Evolutionary conservation across 768 basidiomycete genomes (phyloP).

Genomic region (Kwoniella newhampshirensis): DNA sequence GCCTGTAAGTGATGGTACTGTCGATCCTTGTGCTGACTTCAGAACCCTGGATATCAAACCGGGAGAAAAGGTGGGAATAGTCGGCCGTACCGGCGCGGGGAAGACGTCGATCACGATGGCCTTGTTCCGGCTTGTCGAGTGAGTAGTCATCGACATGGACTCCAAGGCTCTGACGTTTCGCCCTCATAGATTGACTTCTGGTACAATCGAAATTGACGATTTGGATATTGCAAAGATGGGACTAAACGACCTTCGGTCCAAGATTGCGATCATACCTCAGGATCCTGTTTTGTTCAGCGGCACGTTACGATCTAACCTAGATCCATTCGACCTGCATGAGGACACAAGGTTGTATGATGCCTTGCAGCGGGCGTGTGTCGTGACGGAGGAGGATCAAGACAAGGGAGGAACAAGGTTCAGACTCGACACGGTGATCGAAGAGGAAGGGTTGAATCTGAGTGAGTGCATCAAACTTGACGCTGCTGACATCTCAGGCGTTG

Average conservation of each 20-base stretch:
- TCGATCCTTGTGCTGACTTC: background rate
- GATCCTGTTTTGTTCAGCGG: constrained; percentile 47
- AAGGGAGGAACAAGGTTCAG: constrained; percentile 59
- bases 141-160: no score
- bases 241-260: constrained; percentile 58
- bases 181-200: constrained; percentile 59
- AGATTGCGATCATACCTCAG: constrained; percentile 48
- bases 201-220: constrained; percentile 74
- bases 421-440: constrained; percentile 76
- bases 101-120: constrained; percentile 86
- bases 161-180: no score
- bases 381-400: background rate
- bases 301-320: constrained; percentile 72
- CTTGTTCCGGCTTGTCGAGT: constrained; percentile 62
- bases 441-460: constrained; percentile 73
- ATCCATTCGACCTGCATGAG: constrained; percentile 78
- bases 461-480: background rate
- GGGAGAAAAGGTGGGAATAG: constrained; percentile 91
- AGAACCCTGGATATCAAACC: constrained; percentile 63
- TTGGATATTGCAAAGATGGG: constrained; percentile 78
- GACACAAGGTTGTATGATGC: constrained; percentile 82
- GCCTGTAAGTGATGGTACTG: constrained; percentile 55
- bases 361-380: constrained; percentile 67
- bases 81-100: constrained; percentile 82
- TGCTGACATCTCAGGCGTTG: constrained; percentile 33